These are phyloP conservation scores for Gossypium stocksii DNA, from an alignment of 345 rosid genomes.

Conservation along the genomic window DNA sequence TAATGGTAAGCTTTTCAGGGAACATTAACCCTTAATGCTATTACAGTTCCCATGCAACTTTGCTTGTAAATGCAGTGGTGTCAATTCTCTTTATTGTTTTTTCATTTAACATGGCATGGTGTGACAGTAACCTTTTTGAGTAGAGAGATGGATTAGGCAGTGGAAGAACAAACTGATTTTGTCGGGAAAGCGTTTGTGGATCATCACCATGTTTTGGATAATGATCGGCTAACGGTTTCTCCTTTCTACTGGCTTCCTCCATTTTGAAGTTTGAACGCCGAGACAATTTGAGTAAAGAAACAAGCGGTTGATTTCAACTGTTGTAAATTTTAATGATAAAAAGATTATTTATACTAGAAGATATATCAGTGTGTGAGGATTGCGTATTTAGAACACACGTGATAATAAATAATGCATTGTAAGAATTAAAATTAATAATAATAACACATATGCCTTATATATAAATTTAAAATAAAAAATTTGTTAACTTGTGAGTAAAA, in stretches of 20 bases:
- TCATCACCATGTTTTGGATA: conserved; percentile 70
- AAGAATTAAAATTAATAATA: no score
- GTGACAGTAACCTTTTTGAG: no score
- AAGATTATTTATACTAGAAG: no score
- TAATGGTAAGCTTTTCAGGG: no score
- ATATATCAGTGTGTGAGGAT: no score
- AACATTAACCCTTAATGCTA: neutral
- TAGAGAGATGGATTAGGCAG: conserved; percentile 6
- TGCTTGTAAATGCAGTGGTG: conserved; percentile 39
- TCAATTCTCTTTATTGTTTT: conserved; percentile 24
- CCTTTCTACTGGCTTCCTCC: conserved; percentile 58
- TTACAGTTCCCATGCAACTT: conserved; percentile 22
- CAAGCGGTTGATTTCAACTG: conserved; percentile 25
- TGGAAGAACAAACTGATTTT: conserved; percentile 54
- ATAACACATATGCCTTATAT: no score
- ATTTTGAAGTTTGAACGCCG: conserved; percentile 77
- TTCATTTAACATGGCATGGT: neutral
- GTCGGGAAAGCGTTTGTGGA: conserved; percentile 73
- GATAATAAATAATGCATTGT: no score
- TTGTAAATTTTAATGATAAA: no score
- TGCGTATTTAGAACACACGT: no score
- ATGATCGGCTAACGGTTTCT: conserved; percentile 42
- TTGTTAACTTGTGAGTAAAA: no score
- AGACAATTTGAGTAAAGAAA: conserved; percentile 15
- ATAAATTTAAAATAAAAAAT: no score